Percentiles rank a stretch among this genome's conserved stretches.
Evolutionary conservation across 148 eudicot genomes (phyloP).

Genomic region (Rhododendron vialii): DNA sequence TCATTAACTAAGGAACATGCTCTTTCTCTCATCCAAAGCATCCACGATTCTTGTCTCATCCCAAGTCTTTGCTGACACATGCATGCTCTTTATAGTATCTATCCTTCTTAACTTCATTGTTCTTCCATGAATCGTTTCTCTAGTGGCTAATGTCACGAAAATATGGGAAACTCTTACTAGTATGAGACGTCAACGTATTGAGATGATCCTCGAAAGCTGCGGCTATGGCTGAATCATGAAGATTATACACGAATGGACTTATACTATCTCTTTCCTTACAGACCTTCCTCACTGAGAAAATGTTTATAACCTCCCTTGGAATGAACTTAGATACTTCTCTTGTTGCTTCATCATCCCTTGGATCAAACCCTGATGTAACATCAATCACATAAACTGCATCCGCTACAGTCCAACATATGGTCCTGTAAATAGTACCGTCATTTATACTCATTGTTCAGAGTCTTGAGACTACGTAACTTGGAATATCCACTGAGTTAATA

Average conservation of each 20-base stretch:
- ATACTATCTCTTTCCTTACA: conserved; percentile 41
- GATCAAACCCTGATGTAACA: conserved; percentile 31
- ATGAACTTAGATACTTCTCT: conserved; percentile 32
- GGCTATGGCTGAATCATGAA: neutral
- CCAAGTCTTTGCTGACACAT: no score
- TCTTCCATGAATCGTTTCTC: no score
- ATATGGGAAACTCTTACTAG: neutral
- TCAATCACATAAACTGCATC: conserved; percentile 45
- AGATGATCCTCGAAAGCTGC: conserved; percentile 28
- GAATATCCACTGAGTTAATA: no score
- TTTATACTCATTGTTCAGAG: no score
- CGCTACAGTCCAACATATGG: conserved; percentile 40
- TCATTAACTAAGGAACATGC: no score
- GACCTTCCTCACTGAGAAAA: conserved; percentile 34
- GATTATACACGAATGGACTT: conserved; percentile 22
- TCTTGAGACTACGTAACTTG: neutral
- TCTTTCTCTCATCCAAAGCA: no score
- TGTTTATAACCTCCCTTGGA: conserved; percentile 42
- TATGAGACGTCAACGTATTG: conserved; percentile 25
- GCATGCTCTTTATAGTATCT: no score
- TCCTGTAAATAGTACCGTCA: conserved; percentile 16
- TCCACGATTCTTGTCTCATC: no score
- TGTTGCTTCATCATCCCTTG: conserved; percentile 33
- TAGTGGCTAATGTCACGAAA: no score
- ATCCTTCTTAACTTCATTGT: no score